Percentiles rank a stretch among this genome's conserved stretches.
These are phyloP conservation scores for Lycium ferocissimum DNA, from an alignment of 257 asterid species.

Conservation along the genomic window DNA sequence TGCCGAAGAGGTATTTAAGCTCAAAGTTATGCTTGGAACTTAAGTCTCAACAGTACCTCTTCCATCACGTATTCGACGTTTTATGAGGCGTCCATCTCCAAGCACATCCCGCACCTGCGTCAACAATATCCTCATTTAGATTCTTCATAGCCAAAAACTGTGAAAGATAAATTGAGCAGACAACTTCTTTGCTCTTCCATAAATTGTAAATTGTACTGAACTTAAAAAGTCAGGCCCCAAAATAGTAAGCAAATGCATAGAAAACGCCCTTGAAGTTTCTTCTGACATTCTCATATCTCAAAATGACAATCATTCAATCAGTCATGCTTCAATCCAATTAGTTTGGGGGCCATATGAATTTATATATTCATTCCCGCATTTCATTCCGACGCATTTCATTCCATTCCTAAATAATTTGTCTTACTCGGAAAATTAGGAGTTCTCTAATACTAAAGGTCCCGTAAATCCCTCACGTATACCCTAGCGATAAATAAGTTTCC, in stretches of 20 bases:
- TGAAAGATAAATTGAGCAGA: neutral
- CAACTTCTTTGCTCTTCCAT: neutral
- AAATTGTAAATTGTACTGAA: neutral
- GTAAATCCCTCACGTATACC: neutral
- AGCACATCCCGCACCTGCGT: slow-evolving; percentile 95
- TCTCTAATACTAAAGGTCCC: neutral
- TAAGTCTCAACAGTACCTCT: slow-evolving; percentile 56
- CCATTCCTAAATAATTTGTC: neutral
- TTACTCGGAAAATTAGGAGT: neutral
- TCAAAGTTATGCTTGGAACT: neutral
- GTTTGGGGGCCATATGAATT: neutral
- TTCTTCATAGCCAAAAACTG: neutral
- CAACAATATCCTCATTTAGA: slow-evolving; percentile 22
- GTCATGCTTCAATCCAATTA: slow-evolving; percentile 10
- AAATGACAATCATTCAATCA: neutral
- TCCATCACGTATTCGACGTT: slow-evolving; percentile 90
- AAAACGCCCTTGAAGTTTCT: neutral
- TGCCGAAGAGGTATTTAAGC: neutral
- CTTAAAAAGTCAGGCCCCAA: neutral
- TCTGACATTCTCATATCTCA: neutral
- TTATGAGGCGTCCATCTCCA: slow-evolving; percentile 96
- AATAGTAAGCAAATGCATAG: neutral
- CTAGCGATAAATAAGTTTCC: neutral
- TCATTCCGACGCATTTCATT: neutral
- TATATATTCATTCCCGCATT: neutral